Evolutionary conservation across 441 rosid genomes (phyloP), one percentile per base, ranked within the genome.

Genomic region (Geranium incanum): DNA sequence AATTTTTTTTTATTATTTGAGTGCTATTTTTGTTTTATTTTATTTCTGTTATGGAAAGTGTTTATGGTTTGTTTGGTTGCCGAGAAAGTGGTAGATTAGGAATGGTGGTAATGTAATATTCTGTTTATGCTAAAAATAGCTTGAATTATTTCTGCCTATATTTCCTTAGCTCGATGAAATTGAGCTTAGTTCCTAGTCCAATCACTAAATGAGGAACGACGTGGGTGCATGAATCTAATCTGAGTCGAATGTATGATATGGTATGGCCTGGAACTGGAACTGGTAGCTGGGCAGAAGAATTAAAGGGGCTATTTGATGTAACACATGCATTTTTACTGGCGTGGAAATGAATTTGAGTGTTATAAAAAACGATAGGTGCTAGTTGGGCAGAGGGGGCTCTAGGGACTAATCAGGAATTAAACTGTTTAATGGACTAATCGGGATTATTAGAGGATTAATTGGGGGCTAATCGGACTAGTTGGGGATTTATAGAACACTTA

Each of bases 1-100:
- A 23, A 9, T 63, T 63, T 63, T 8, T 21, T 21, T 60, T 62
- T 21, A 21, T 63, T 63, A 11, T 63, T 28, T 63, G 67, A 11
- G 11, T 63, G 12, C 6, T 55, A 55, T 55, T 55, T 55, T 3
- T 15, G 15, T 5, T 55, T n/a, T 55, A 15, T 15, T 28, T 2
- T 28, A 1, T 28, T 28, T 28, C 33, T 55, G 23, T 15, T 55
- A 23, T 28, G 28, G 13, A 23, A 63, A 23, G 1, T 63, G 37
- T 11, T 63, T 28, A 63, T 11, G 67, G 16, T n/a, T 33, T 63
- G 36, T 62, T 62, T 62, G 66, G 36, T 23, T 62, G 66, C 66
- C 11, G 37, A 62, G 66, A 3, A 62, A 63, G 38, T 28, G 67
- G 38, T 6, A 63, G 37, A 63, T 37, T 63, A 63, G 38, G 36